Percentiles rank a stretch among this genome's conserved stretches.
Evolutionary conservation across 768 basidiomycete genomes (phyloP).

Genomic region (Coprinellus micaceus): DNA sequence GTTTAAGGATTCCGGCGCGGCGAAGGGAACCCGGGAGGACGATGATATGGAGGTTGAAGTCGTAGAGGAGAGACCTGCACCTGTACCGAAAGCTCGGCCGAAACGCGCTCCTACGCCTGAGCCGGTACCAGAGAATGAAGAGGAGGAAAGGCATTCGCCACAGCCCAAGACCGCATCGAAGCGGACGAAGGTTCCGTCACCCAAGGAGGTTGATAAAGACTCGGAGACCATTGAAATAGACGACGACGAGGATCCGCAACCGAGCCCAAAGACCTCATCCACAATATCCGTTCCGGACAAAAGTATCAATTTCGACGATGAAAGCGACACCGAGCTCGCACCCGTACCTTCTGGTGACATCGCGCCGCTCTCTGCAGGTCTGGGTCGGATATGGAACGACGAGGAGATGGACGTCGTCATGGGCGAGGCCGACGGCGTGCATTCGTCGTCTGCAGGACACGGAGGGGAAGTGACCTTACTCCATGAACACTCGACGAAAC

Average conservation of each 20-base stretch:
- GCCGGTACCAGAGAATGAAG: no score
- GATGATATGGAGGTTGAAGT: neutral
- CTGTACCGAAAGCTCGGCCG: neutral
- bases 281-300: neutral
- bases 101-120: no score
- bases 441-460: neutral
- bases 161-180: neutral
- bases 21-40: neutral
- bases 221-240: neutral
- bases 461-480: conserved; percentile 18
- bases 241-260: neutral
- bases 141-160: neutral
- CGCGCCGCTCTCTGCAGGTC: neutral
- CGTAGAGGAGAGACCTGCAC: neutral
- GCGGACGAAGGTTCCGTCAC: neutral
- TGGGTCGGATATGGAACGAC: neutral
- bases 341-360: neutral
- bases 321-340: neutral
- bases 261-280: neutral
- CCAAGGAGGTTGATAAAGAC: neutral
- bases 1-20: neutral
- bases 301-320: neutral
- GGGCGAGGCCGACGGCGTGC: neutral
- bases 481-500: conserved; percentile 22
- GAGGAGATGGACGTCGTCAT: neutral